These are phyloP conservation scores for Acanthamoeba lenticulata DNA, from an alignment of 208 protist genomes.

Conservation along the genomic window DNA sequence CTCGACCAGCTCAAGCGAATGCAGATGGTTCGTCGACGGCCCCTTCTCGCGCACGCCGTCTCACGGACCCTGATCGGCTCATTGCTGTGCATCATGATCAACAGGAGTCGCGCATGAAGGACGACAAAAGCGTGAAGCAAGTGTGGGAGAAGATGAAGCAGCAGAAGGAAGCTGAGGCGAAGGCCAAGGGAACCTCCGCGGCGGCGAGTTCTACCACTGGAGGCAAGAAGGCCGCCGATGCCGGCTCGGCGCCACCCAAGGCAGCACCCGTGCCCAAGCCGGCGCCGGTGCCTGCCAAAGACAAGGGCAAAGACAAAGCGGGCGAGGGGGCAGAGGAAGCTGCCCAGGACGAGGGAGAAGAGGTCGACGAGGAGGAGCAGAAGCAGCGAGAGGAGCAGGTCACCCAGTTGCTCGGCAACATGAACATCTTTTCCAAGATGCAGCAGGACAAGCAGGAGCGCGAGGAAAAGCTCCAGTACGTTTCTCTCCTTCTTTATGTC, in stretches of 20 bases:
- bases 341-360: neutral
- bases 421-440: slow-evolving; percentile 45
- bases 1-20: slow-evolving; percentile 29
- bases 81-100: neutral
- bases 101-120: slow-evolving; percentile 45
- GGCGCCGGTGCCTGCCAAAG: too few species aligned
- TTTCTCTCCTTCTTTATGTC: too few species aligned
- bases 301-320: neutral
- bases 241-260: neutral
- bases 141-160: slow-evolving; percentile 63
- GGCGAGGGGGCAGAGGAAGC: too few species aligned
- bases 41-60: too few species aligned
- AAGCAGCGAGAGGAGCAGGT: slow-evolving; percentile 14
- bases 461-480: neutral
- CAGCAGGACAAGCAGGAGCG: slow-evolving; percentile 43
- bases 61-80: too few species aligned
- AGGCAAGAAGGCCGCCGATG: neutral
- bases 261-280: too few species aligned
- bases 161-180: slow-evolving; percentile 30
- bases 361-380: neutral
- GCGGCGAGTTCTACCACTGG: neutral
- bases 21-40: slow-evolving; percentile 40
- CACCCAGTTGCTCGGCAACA: slow-evolving; percentile 10
- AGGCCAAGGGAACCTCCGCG: neutral
- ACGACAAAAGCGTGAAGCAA: slow-evolving; percentile 35